Conservation (phyloP, 2,329 filamentous ascomycete genomes). For the Dactylellina parvicollis region DNA sequence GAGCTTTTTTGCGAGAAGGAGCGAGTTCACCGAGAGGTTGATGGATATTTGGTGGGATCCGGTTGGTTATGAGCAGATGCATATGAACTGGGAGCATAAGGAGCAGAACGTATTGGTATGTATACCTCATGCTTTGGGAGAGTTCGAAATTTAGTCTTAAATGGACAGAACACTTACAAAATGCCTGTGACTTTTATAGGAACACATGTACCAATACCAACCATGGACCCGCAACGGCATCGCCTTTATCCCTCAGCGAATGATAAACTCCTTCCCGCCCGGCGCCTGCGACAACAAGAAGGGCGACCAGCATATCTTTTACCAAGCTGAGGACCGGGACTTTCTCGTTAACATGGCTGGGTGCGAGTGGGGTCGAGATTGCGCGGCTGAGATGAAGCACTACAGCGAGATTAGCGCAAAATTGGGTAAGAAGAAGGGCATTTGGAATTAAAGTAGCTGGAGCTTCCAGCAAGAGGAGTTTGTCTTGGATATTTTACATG, state of each 20-base stretch:
- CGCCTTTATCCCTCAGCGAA: constrained; percentile 88
- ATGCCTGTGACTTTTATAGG: too few species aligned
- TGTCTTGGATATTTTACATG: too few species aligned
- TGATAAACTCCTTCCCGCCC: constrained; percentile 91
- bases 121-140: background rate
- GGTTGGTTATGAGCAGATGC: constrained; percentile 95
- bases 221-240: constrained; percentile 91
- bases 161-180: too few species aligned
- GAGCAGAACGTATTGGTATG: constrained; percentile 84
- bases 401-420: constrained; percentile 91
- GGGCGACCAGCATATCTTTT: constrained; percentile 82
- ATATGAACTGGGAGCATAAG: constrained; percentile 99
- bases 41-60: constrained; percentile 99
- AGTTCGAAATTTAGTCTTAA: too few species aligned
- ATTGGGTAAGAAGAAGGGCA: constrained; percentile 85
- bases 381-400: constrained; percentile 97
- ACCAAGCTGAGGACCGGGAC: constrained; percentile 83
- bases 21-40: constrained; percentile 87
- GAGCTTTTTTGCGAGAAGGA: constrained; percentile 89
- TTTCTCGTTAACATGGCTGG: constrained; percentile 99
- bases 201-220: constrained; percentile 89
- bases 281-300: constrained; percentile 85
- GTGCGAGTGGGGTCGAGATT: constrained; percentile 95
- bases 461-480: too few species aligned
- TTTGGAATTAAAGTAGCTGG: constrained; percentile 63